phyloP scores from a whole-genome alignment of 2,329 filamentous ascomycete genomes.

The Geoglossum cookeanum region DNA sequence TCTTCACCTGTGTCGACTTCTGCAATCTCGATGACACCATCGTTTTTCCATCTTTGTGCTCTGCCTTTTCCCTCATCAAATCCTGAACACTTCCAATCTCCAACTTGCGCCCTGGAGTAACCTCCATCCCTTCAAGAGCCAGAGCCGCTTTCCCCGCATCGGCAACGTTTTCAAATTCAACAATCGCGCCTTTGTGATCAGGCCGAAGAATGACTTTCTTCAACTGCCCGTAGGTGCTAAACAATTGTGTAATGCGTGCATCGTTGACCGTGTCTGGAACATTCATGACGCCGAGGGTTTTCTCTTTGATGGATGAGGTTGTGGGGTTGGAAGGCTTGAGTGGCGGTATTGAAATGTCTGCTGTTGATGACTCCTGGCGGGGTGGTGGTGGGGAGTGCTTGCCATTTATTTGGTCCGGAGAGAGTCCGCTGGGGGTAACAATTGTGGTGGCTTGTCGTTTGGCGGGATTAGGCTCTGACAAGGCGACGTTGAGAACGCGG shows the following conservation, averaged over 20 bases:
- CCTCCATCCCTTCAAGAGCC: constrained; percentile 22
- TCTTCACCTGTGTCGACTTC: not conserved
- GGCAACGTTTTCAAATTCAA: constrained; percentile 57
- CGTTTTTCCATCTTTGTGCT: constrained; percentile 1
- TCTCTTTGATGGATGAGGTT: constrained; percentile 28
- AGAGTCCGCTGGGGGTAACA: constrained; percentile 20
- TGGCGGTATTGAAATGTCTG: constrained; percentile 13
- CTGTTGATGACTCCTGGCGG: too few species aligned
- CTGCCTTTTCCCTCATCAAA: constrained; percentile 3
- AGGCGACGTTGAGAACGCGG: constrained; percentile 46
- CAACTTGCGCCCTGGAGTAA: constrained; percentile 21
- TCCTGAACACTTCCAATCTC: constrained; percentile 13
- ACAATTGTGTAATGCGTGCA: constrained; percentile 54
- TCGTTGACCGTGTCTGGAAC: constrained; percentile 88
- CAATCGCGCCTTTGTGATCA: constrained; percentile 64
- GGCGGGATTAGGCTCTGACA: constrained; percentile 25
- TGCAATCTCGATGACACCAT: not conserved
- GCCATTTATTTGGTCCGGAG: constrained; percentile 23
- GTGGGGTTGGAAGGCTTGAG: constrained; percentile 16
- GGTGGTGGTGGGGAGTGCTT: constrained; percentile 23
- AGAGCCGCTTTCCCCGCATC: constrained; percentile 53
- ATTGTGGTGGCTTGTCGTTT: constrained; percentile 27
- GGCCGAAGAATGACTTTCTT: constrained; percentile 63
- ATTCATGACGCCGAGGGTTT: constrained; percentile 66
- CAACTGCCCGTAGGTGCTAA: constrained; percentile 50